phyloP scores from a whole-genome alignment of 2,329 filamentous ascomycete genomes.

The Aureobasidium pullulans region DNA sequence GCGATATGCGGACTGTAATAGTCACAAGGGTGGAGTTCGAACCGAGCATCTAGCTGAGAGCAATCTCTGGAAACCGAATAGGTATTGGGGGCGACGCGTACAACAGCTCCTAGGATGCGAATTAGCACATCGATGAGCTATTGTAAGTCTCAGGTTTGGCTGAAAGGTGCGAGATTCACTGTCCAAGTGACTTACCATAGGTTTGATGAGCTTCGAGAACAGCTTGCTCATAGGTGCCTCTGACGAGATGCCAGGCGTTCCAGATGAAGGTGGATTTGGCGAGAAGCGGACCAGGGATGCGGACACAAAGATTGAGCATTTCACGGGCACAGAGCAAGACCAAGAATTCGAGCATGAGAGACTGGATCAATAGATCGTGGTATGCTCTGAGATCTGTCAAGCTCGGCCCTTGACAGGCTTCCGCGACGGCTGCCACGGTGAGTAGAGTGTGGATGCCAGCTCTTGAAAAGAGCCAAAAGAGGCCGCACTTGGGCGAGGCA shows the following conservation, averaged over 20 bases:
- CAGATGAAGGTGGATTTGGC: slow-evolving; percentile 19
- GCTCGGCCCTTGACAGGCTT: background rate
- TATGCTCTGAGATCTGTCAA: background rate
- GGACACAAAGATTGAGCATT: background rate
- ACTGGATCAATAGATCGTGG: background rate
- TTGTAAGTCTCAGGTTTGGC: background rate
- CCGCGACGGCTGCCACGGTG: background rate
- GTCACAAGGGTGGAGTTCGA: background rate
- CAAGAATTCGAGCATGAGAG: background rate
- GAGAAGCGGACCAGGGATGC: slow-evolving; percentile 18
- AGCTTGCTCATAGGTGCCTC: slow-evolving; percentile 17
- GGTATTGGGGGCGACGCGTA: slow-evolving; percentile 17
- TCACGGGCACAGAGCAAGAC: background rate
- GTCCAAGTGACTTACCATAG: slow-evolving; percentile 13
- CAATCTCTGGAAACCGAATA: slow-evolving; percentile 5
- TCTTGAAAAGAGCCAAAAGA: background rate
- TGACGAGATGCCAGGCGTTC: slow-evolving; percentile 18
- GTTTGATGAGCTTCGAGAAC: slow-evolving; percentile 16
- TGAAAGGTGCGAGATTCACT: too few relatives aligned
- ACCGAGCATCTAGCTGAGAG: background rate
- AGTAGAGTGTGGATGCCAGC: background rate
- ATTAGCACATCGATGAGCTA: background rate
- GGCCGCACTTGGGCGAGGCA: background rate
- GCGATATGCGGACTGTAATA: background rate
- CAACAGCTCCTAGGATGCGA: background rate